These are phyloP conservation scores for Begonia fuchsioides DNA, from an alignment of 306 rosid species.

Conservation along the genomic window DNA sequence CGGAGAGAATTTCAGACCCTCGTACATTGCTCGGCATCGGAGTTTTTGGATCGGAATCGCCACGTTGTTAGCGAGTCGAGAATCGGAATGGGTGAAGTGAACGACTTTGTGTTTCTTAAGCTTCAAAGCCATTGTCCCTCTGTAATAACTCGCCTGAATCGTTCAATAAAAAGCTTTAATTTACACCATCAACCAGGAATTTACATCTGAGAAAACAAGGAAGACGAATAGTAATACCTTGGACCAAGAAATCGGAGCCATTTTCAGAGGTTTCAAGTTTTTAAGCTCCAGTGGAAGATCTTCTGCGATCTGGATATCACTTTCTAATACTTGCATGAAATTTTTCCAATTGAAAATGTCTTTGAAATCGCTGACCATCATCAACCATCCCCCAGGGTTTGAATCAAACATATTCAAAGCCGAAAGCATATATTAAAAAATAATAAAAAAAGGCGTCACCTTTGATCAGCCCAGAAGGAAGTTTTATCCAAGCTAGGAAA, in stretches of 20 bases:
- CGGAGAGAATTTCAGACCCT: slow-evolving; percentile 80
- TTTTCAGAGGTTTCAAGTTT: slow-evolving; percentile 52
- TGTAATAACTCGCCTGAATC: slow-evolving; percentile 61
- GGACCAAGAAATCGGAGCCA: slow-evolving; percentile 93
- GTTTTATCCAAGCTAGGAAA: slow-evolving; percentile 94
- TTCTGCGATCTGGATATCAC: slow-evolving; percentile 78
- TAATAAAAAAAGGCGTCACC: slow-evolving; percentile 21
- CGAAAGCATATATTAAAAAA: no score
- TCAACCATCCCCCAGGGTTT: no score
- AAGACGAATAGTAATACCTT: slow-evolving; percentile 31
- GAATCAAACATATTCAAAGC: no score
- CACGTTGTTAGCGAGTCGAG: slow-evolving; percentile 82
- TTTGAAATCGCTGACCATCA: slow-evolving; percentile 67
- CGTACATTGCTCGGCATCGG: slow-evolving; percentile 80
- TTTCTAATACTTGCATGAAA: slow-evolving; percentile 59
- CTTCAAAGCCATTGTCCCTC: slow-evolving; percentile 60
- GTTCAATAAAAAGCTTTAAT: neutral
- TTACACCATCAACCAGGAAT: no score
- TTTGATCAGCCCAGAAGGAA: slow-evolving; percentile 92
- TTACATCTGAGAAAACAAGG: no score
- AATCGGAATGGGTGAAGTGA: slow-evolving; percentile 85
- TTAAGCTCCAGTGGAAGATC: slow-evolving; percentile 51
- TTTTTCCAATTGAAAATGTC: slow-evolving; percentile 91
- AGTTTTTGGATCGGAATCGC: slow-evolving; percentile 56
- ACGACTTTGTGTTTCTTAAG: slow-evolving; percentile 71